These are phyloP conservation scores for Heliocybe sulcata DNA, from an alignment of 1,284 basidiomycete genomes.

Conservation along the genomic window DNA sequence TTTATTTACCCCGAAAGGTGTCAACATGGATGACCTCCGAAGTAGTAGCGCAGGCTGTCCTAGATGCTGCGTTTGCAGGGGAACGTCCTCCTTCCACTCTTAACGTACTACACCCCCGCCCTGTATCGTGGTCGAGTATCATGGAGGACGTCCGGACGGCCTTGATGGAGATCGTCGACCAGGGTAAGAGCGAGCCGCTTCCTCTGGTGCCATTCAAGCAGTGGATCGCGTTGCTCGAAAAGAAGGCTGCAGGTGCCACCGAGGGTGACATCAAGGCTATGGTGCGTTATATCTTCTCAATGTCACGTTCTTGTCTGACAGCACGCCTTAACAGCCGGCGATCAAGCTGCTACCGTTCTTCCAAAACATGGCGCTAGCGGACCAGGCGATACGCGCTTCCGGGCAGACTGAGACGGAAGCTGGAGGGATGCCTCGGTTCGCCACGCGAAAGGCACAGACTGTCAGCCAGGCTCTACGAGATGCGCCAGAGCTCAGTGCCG, in stretches of 20 bases:
- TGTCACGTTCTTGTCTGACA: too few species aligned
- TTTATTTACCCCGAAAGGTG: too few species aligned
- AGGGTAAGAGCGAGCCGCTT: background rate
- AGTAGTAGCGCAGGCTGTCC: conserved; percentile 1
- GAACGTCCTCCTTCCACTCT: conserved; percentile 8
- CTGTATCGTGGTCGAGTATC: background rate
- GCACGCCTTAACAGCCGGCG: conserved; percentile 8
- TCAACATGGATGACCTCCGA: too few species aligned
- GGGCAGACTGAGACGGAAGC: conserved; percentile 5
- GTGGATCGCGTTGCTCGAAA: background rate
- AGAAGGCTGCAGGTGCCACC: conserved; percentile 10
- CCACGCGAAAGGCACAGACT: conserved; percentile 6
- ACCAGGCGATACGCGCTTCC: background rate
- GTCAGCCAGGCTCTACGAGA: conserved; percentile 8
- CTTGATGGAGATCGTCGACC: background rate
- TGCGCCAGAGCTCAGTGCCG: conserved; percentile 5
- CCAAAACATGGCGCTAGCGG: background rate
- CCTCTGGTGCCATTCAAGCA: background rate
- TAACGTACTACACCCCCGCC: conserved; percentile 3
- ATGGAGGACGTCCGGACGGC: background rate
- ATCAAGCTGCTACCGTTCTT: conserved; percentile 13
- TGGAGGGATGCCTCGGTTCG: conserved; percentile 9
- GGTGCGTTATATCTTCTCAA: too few species aligned
- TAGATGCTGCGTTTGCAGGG: conserved; percentile 8
- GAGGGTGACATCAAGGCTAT: too few species aligned